Base-by-base conservation (phyloP, 805 yeast species). In the Danielozyma ontarioensis region DNA sequence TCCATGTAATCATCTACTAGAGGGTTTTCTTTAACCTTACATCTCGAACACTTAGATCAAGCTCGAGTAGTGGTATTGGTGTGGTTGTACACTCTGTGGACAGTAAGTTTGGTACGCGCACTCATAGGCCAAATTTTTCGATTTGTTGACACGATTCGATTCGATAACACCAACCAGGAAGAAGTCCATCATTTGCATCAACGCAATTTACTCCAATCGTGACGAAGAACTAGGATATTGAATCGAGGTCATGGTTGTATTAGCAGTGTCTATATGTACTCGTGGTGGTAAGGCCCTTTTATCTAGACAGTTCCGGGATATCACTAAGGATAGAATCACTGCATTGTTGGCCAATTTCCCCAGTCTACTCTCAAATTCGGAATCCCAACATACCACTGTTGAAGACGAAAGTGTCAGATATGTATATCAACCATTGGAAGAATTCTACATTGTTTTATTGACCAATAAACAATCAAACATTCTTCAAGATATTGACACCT, bases 351-450 rank as follows among this genome's bases (percentile, higher is more conserved):
- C 96, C 18, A 82, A 80, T 46, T 88, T 90, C 61, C 95, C 96
- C 36, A 66, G 82, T 37, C 70, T 93, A 44, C 74, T 89, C 34
- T 70, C 83, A 29, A 77, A 78, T 35, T 72, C 78, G 16, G 70
- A 74, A 31, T 73, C 81, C 27, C 96, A 88, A 63, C 95, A 89
- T 58, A 90, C 97, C 31, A 83, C 94, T 8, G 93, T 87, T 21
- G 98, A 93, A 59, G 95, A 85, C 54, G 95, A 83, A 33, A 78
- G 78, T 45, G 93, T 86, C 25, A 79, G 99, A 59, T 93, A 86
- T 55, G 93, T 93, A 33, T 93, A 87, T 62, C 96, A 88, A 61
- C 97, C 98, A 30, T 74, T 93, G 55, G 98, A 93, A 56, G 96
- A 88, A 46, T 78, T 86, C 37, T 90, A 86, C 59, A 81, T 93